Base-by-base conservation (phyloP, 2,329 filamentous ascomycete species). In the Ophiostoma australiae region DNA sequence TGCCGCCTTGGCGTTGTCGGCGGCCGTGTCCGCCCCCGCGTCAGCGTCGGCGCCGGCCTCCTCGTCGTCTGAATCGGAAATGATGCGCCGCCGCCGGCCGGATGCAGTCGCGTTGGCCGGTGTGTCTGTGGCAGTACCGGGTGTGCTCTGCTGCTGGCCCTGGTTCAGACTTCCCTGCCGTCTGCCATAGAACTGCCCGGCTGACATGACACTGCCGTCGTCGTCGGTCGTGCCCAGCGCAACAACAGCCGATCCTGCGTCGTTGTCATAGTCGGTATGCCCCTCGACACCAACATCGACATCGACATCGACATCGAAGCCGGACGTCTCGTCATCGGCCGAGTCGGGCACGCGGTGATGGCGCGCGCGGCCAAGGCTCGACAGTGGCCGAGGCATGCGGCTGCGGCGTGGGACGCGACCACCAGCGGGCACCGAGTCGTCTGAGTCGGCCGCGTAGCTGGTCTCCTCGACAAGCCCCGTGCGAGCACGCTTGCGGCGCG, bases 51-150 rank as follows among this genome's bases (percentile, higher is more conserved):
- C 69, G 27, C 35, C 23, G 41, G 5, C 52, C 17, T 65, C 33
- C 11, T 67, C 66, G 6, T 72, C 72, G 44, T 72, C 70, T 17
- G 73, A 72, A 33, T 73, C 73, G 44, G 70, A 52, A 35, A 74
- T 68, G 31, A 70, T 65, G 6, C 48, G 58, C 4, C 67, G 39
- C 33, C 69, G 69, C 15, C 52, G 65, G 20, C 44, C 55, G 5
- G 37, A 10, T 39, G 37, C 37, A 5, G 35, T 52, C 23, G 11
- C 33, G 27, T 20, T 13, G 55, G 52, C 20, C n/a, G 52, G 52
- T 27, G 52, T 55, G n/a, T 20, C 52, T 10, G 52, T 5, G 7
- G 20, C 15, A 48, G 44, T 48, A 15, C 44, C 44, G 6, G 17
- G 44, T 48, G 44, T 4, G 44, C 39, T 2, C 39, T 41, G 13